These are phyloP conservation scores for Candida chilensis DNA, from an alignment of 805 yeast genomes.

Conservation along the genomic window DNA sequence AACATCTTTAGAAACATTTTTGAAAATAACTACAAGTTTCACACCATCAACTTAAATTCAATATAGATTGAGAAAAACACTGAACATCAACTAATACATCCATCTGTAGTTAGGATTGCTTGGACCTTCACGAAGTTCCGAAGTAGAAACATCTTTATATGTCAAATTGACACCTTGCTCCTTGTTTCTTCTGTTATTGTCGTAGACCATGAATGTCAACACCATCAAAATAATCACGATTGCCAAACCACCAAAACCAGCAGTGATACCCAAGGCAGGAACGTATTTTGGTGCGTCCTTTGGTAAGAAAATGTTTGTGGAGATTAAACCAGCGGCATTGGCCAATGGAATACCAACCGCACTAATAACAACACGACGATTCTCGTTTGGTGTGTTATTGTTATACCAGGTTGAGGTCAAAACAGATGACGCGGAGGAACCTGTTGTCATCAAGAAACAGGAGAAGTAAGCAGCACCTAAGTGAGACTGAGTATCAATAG, in stretches of 20 bases:
- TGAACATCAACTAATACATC: conserved; percentile 34
- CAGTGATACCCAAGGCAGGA: conserved; percentile 40
- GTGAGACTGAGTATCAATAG: conserved; percentile 26
- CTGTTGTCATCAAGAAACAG: conserved; percentile 38
- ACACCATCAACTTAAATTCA: too few species aligned
- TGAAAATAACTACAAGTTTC: too few species aligned
- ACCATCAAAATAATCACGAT: conserved; percentile 17
- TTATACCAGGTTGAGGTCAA: conserved; percentile 42
- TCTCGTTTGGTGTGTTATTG: conserved; percentile 37
- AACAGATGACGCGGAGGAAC: conserved; percentile 38
- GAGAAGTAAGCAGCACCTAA: conserved; percentile 32
- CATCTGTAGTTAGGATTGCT: conserved; percentile 34
- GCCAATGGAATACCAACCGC: conserved; percentile 47
- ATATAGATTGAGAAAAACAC: too few species aligned
- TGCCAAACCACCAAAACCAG: conserved; percentile 37
- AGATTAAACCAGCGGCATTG: conserved; percentile 47
- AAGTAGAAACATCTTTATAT: conserved; percentile 30
- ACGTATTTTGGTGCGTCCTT: conserved; percentile 43
- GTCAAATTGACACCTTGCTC: conserved; percentile 26
- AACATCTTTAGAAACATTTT: too few species aligned
- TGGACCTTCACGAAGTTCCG: conserved; percentile 33
- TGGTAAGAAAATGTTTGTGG: conserved; percentile 40
- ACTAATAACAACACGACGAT: conserved; percentile 33
- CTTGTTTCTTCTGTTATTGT: conserved; percentile 29
- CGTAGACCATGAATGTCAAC: conserved; percentile 25